phyloP scores from a whole-genome alignment of 192 early-diverging fungal genomes.

The Entomortierella lignicola region DNA sequence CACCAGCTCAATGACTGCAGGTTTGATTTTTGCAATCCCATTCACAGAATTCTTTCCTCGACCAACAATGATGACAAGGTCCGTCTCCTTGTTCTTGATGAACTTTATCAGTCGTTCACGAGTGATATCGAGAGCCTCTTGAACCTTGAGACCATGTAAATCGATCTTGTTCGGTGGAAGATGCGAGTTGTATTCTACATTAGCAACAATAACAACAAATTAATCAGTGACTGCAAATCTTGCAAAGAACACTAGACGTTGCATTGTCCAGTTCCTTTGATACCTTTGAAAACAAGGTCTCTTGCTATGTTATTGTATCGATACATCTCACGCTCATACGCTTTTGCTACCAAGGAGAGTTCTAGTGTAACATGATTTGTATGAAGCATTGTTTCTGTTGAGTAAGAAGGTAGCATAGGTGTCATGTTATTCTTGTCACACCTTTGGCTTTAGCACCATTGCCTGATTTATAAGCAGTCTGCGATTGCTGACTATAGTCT shows the following conservation, averaged over 20 bases:
- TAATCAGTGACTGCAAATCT: too few relatives aligned
- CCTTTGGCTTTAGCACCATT: conserved; percentile 60
- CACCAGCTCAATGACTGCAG: conserved; percentile 69
- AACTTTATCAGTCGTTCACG: conserved; percentile 63
- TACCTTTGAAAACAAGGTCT: conserved; percentile 61
- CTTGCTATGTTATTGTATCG: conserved; percentile 66
- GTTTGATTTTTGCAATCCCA: conserved; percentile 74
- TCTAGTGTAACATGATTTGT: conserved; percentile 21
- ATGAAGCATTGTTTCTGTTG: too few relatives aligned
- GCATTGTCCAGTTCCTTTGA: too few relatives aligned
- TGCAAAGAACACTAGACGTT: too few relatives aligned
- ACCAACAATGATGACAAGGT: conserved; percentile 74
- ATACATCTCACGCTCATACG: conserved; percentile 66
- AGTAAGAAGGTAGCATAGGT: too few relatives aligned
- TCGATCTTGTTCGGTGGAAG: conserved; percentile 66
- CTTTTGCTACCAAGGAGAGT: conserved; percentile 64
- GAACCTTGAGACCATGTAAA: conserved; percentile 75
- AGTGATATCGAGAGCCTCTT: conserved; percentile 66
- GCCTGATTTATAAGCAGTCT: conserved; percentile 58
- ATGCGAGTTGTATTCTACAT: conserved; percentile 57
- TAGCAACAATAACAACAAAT: too few relatives aligned
- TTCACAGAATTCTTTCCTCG: conserved; percentile 66
- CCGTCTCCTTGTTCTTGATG: conserved; percentile 51
- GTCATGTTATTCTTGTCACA: too few relatives aligned
- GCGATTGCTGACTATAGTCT: conserved; percentile 58